phyloP scores from a whole-genome alignment of 352 stramenopile species.

The Pythium rishiriense region DNA sequence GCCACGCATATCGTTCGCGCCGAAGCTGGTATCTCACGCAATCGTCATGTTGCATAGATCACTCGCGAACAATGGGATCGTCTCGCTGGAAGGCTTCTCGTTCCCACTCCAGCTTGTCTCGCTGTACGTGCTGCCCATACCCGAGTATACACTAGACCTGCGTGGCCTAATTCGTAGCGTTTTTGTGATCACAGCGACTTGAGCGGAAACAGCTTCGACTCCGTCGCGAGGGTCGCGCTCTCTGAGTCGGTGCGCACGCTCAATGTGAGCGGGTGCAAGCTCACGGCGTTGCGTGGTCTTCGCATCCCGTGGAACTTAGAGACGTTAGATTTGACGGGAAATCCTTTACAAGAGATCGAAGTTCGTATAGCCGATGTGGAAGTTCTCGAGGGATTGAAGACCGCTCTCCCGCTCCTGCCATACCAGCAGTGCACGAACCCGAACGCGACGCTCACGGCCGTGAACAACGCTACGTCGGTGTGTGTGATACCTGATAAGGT shows the following conservation, averaged over 20 bases:
- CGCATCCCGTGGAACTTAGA: background rate
- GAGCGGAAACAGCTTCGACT: conserved; percentile 11
- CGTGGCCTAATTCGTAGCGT: background rate
- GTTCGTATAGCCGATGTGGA: conserved; percentile 12
- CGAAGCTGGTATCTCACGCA: background rate
- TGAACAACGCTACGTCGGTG: conserved; percentile 6
- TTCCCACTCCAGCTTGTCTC: conserved; percentile 16
- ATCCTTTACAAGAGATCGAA: conserved; percentile 16
- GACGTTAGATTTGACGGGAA: conserved; percentile 10
- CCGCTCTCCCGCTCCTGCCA: background rate
- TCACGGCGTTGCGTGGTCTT: conserved; percentile 7
- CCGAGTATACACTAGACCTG: background rate
- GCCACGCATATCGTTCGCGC: background rate
- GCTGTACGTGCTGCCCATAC: conserved; percentile 12
- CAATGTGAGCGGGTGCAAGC: conserved; percentile 9
- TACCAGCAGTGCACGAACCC: conserved; percentile 1
- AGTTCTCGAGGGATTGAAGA: conserved; percentile 4
- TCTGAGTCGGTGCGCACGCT: conserved; percentile 5
- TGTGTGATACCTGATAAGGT: conserved; percentile 19
- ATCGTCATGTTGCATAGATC: background rate
- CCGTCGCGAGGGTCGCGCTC: background rate
- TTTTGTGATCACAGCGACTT: conserved; percentile 11
- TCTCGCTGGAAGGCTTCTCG: conserved; percentile 7
- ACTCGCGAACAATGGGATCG: conserved; percentile 2
- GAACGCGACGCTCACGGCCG: conserved; percentile 5